Base-by-base conservation (phyloP, 2,329 filamentous ascomycete species). In the Ceratocystiopsis sp. region DNA sequence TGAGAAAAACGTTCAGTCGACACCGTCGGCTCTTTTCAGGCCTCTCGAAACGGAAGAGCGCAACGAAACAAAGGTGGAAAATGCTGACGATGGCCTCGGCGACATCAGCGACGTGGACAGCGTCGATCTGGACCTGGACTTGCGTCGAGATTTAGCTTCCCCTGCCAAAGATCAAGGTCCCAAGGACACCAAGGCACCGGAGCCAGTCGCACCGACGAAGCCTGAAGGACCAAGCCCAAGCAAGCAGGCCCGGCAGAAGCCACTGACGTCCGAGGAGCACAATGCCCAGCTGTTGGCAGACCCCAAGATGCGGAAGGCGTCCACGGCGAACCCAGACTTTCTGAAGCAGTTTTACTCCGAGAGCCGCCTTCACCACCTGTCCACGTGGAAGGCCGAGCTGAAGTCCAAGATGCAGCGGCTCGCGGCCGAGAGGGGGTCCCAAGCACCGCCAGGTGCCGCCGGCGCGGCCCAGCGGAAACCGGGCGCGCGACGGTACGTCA, bases 291-390 rank as follows among this genome's bases (percentile, higher is more conserved):
- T 96, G 1, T 68, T 98, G 4, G 75, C 81, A 3, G 86, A 96
- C 54, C 86, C 91, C 3, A 78, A 78, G 33, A 76, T 94, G 52
- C 75, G 84, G 46, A 91, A 93, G 54, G 86, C 86, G 0, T 93
- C 87, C 2, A 86, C 86, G 2, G 83, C 86, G 10, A 93, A 98
- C 51, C 91, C 93, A 0, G 79, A 91, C 34, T 98, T 98, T 48
- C 67, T 98, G 2, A 82, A 89, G 49, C 87, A 96, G 48, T 98
- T 84, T 55, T 98, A 96, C 56, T 82, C 85, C 5, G 87, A 96
- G 61, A 96, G 89, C 48, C 80, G 91, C 19, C 68, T 98, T 17
- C 93, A 98, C 59, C 91, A 98, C 56, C 65, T 98, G 0, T 95
- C 89, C 0, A 85, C 84, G 1, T 96, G 91, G 93, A 98, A 96